Evolutionary conservation across 306 rosid genomes (phyloP).

Genomic region (Hippophae rhamnoides): DNA sequence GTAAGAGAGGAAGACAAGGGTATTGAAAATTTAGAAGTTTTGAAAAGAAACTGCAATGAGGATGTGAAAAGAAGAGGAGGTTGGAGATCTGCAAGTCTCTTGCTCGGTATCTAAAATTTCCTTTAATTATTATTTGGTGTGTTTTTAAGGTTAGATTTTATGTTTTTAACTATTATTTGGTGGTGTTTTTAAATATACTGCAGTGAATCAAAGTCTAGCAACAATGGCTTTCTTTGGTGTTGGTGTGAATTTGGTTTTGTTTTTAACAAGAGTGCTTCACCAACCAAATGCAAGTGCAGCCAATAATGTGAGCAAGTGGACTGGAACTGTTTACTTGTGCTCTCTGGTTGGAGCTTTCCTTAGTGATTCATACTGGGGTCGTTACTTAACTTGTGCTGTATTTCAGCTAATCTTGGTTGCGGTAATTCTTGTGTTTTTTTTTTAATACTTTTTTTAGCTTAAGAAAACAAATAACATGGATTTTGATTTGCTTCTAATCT

Average conservation of each 20-base stretch:
- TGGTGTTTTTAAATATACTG: not conserved
- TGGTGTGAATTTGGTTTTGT: constrained; percentile 31
- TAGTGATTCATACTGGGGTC: constrained; percentile 35
- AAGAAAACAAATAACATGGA: no score
- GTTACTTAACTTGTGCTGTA: constrained; percentile 25
- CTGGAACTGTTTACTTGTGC: constrained; percentile 29
- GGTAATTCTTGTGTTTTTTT: constrained; percentile 8
- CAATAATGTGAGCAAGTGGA: constrained; percentile 24
- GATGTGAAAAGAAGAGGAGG: constrained; percentile 18
- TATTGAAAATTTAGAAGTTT: not conserved
- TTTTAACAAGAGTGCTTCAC: constrained; percentile 22
- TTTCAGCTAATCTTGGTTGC: constrained; percentile 20
- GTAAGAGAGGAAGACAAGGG: not conserved
- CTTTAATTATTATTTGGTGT: not conserved
- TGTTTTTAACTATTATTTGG: not conserved
- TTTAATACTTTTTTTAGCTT: not conserved
- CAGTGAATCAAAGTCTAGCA: constrained; percentile 29
- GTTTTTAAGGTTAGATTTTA: not conserved
- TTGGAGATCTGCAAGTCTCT: constrained; percentile 20
- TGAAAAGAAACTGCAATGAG: not conserved
- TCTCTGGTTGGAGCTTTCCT: constrained; percentile 28
- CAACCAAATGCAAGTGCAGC: constrained; percentile 24
- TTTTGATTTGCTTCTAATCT: no score
- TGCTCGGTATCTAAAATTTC: constrained; percentile 12
- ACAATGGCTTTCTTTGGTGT: constrained; percentile 30